Percentiles rank a stretch among this genome's conserved stretches.
Evolutionary conservation across 495 filamentous ascomycete species (phyloP).

Genomic region (Darksidea phi): DNA sequence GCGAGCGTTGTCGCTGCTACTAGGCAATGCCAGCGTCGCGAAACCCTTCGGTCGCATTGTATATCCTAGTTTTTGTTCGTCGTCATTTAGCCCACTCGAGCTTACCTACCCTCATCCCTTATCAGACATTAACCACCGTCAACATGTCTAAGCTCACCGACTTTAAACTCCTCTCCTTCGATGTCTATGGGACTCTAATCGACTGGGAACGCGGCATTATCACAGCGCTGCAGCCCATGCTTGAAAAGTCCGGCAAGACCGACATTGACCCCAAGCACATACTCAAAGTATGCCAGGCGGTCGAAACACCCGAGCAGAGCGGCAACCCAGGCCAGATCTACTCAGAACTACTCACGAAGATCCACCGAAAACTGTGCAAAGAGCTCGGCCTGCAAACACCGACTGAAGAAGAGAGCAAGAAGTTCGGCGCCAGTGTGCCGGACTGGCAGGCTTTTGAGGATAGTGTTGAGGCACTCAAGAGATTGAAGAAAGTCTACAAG

Average conservation of each 20-base stretch:
- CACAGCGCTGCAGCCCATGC: conserved; percentile 34
- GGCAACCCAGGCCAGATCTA: conserved; percentile 17
- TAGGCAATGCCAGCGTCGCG: too few species aligned
- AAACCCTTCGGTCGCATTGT: too few species aligned
- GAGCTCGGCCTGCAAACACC: conserved; percentile 6
- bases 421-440: conserved; percentile 24
- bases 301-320: not conserved
- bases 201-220: conserved; percentile 63
- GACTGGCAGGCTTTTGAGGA: conserved; percentile 36
- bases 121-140: not conserved
- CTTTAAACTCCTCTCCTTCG: conserved; percentile 64
- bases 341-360: conserved; percentile 13
- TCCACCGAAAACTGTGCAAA: conserved; percentile 10
- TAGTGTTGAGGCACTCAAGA: conserved; percentile 27
- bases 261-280: conserved; percentile 9
- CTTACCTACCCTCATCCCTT: too few species aligned
- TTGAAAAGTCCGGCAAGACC: not conserved
- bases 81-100: too few species aligned
- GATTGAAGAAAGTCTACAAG: conserved; percentile 27
- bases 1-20: too few species aligned
- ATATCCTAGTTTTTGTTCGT: too few species aligned
- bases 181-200: conserved; percentile 80
- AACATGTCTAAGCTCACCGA: conserved; percentile 38
- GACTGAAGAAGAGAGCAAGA: conserved; percentile 9
- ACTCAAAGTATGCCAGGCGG: not conserved